Evolutionary conservation across 345 rosid species (phyloP).

Genomic region (Aquilaria sinensis): DNA sequence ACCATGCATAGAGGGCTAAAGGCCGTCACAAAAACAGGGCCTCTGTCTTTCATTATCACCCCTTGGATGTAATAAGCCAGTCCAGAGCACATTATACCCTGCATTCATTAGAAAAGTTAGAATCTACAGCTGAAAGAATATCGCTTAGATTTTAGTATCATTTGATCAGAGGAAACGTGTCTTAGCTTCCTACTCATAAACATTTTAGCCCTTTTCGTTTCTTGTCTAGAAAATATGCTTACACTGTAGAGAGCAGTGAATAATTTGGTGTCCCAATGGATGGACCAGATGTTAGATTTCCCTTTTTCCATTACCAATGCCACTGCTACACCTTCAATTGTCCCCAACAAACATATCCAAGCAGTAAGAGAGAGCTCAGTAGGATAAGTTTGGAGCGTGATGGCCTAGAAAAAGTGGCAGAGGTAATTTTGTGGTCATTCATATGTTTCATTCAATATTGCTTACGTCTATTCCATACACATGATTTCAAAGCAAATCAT

Average conservation of each 20-base stretch:
- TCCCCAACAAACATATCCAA: constrained; percentile 78
- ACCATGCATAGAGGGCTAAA: constrained; percentile 76
- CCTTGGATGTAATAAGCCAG: constrained; percentile 76
- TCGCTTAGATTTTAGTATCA: neutral
- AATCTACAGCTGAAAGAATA: neutral
- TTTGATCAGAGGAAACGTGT: too few relatives aligned
- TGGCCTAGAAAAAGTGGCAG: constrained; percentile 27
- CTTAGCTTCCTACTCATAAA: too few relatives aligned
- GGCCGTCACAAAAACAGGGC: constrained; percentile 90
- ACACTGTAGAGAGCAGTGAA: constrained; percentile 66
- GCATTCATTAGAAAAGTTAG: constrained; percentile 15
- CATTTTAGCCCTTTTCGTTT: too few relatives aligned
- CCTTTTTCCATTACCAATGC: constrained; percentile 76
- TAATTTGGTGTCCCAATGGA: constrained; percentile 70
- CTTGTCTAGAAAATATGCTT: constrained; percentile 17
- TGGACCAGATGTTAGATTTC: constrained; percentile 45
- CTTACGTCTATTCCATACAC: neutral
- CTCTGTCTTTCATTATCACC: constrained; percentile 66
- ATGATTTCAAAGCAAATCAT: neutral
- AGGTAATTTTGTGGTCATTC: neutral
- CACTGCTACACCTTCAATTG: constrained; percentile 43
- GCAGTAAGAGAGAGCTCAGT: constrained; percentile 79
- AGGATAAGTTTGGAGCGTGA: constrained; percentile 57
- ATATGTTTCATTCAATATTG: neutral
- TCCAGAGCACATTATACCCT: constrained; percentile 84